A percentile compares a stretch with the other conserved stretches of the same genome.
Conservation (phyloP, 2,329 filamentous ascomycete species). For the Fusarium nodosum region DNA sequence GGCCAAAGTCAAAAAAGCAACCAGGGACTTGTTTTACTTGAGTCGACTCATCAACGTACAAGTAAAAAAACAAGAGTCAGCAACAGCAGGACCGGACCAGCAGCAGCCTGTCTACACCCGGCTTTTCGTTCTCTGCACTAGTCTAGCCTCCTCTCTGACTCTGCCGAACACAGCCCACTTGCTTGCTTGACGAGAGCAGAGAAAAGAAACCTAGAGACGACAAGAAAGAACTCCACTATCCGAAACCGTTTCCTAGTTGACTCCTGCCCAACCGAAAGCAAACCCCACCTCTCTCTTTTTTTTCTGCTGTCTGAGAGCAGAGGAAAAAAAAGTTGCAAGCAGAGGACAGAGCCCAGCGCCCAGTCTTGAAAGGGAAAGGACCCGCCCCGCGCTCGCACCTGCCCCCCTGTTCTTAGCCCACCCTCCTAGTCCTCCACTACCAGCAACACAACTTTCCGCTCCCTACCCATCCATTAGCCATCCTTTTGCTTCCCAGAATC, state of each 20-base stretch:
- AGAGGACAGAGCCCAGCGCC: constrained; percentile 18
- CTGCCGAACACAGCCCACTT: constrained; percentile 36
- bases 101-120: constrained; percentile 1
- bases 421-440: constrained; percentile 2
- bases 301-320: too few relatives aligned
- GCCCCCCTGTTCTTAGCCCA: constrained; percentile 33
- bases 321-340: constrained; percentile 31
- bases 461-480: neutral
- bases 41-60: constrained; percentile 25
- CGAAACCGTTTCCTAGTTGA: constrained; percentile 33
- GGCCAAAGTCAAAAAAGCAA: constrained; percentile 35
- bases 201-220: constrained; percentile 5
- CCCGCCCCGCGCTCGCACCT: constrained; percentile 37
- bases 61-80: constrained; percentile 1
- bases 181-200: neutral
- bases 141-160: constrained; percentile 4
- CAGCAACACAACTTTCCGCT: constrained; percentile 21
- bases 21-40: constrained; percentile 34
- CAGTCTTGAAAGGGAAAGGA: constrained; percentile 16
- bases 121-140: constrained; percentile 3
- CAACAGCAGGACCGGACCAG: neutral
- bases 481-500: too few relatives aligned
- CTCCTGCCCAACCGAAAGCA: constrained; percentile 37
- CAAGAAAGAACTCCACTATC: constrained; percentile 24
- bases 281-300: constrained; percentile 32